Evolutionary conservation across 148 eudicot genomes (phyloP), one percentile per base, ranked within the genome.

Genomic region (Fagopyrum tataricum): DNA sequence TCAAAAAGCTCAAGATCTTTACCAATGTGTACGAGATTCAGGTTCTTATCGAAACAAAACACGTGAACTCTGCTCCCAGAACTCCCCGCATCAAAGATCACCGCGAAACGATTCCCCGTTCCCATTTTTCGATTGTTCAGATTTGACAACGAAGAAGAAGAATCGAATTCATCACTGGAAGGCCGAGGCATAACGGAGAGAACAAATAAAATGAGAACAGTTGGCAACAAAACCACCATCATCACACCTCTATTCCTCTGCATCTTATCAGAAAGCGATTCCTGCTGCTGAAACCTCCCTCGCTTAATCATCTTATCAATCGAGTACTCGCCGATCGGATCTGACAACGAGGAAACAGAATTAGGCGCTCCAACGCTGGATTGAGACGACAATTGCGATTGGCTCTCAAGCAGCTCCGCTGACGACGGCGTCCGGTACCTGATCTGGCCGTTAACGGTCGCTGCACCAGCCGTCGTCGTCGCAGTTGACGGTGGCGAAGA

Each of bases 41-140:
- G 79, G 73, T 88, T 79, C 62, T 78, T 17, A 72, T 95, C 91
- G 49, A 95, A 95, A 77, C 96, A 87, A 76, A 92, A 95, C 12
- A 95, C 99, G 78, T 95, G 99, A n/a, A 95, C 99, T 53, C 99
- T 77, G 74, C 97, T 95, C 17, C 99, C 99, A 7, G 92, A 87
- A 70, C 99, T 95, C 4, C 99, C 99, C 7, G 97, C 99, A 78
- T 95, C 97, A 74, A 95, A 95, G 23, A 95, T 85, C 47, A 95
- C 99, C 7, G 97, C 99, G 59, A 85, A 95, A 0, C 79, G 46
- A 73, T 78, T 78, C 37, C 47, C 78, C 18, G 87, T 79, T 10
- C 80, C 67, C 55, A 86, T 77, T 76, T 80, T 92, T 40, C 99
- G 82, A 41, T 75, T 49, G 0, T 71, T 31, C 17, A 76, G 14